Conservation (phyloP, 2,329 filamentous ascomycete species). For the Aspergillus udagawae region DNA sequence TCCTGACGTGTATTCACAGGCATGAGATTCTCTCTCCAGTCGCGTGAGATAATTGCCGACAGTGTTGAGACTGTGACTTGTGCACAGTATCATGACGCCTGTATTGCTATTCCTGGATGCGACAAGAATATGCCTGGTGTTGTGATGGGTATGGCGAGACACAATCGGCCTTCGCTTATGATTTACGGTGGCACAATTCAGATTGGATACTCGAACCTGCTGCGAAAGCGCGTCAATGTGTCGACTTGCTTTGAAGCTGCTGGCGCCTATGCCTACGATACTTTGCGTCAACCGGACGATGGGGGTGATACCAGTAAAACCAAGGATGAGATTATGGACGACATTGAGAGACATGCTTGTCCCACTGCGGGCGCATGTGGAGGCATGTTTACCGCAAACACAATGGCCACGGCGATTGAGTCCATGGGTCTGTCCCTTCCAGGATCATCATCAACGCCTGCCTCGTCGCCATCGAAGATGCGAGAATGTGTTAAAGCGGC, state of each 20-base stretch:
- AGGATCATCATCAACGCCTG: conserved; percentile 79
- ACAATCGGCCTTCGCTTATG: conserved; percentile 92
- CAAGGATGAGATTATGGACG: conserved; percentile 74
- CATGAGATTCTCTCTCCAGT: conserved; percentile 91
- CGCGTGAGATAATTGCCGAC: conserved; percentile 88
- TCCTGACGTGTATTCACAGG: conserved; percentile 48
- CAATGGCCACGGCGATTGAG: conserved; percentile 87
- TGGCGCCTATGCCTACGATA: conserved; percentile 76
- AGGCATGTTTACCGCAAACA: conserved; percentile 94
- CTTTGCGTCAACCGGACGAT: conserved; percentile 65
- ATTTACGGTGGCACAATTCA: conserved; percentile 90
- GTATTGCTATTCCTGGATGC: conserved; percentile 87
- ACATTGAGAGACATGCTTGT: conserved; percentile 76
- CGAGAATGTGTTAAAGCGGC: conserved; percentile 81
- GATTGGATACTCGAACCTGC: conserved; percentile 74
- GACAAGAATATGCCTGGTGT: conserved; percentile 98
- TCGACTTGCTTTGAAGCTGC: conserved; percentile 83
- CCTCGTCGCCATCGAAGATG: conserved; percentile 75
- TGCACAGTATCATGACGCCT: conserved; percentile 88
- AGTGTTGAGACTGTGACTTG: conserved; percentile 90
- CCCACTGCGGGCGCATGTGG: conserved; percentile 76
- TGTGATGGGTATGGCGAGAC: conserved; percentile 82
- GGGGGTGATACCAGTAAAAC: conserved; percentile 61
- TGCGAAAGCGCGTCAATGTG: conserved; percentile 80
- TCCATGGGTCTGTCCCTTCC: conserved; percentile 80